Conservation (phyloP, 805 yeast genomes). For the Hanseniaspora osmophila region DNA sequence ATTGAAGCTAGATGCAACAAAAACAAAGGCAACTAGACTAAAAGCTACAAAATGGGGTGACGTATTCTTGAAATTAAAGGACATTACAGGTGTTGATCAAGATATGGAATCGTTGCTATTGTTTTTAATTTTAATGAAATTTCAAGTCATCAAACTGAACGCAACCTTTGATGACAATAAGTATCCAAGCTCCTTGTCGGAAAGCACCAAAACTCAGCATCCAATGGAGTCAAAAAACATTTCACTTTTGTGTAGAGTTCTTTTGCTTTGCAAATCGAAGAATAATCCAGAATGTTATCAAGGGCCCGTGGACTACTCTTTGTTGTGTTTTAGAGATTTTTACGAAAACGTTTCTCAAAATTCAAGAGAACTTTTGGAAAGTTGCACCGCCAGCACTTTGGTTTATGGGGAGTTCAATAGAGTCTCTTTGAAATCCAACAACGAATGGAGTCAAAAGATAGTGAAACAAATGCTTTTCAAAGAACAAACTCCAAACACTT, state of each 20-base stretch:
- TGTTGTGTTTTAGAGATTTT: constrained; percentile 55
- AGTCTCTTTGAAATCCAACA: constrained; percentile 25
- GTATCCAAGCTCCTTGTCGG: constrained; percentile 20
- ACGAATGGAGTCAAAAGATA: constrained; percentile 43
- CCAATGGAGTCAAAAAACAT: constrained; percentile 26
- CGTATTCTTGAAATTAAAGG: constrained; percentile 25
- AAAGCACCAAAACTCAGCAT: constrained; percentile 26
- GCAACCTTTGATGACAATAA: constrained; percentile 11
- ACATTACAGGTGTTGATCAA: constrained; percentile 18
- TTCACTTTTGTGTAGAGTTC: constrained; percentile 33
- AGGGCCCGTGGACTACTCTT: constrained; percentile 57
- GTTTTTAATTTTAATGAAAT: constrained; percentile 26
- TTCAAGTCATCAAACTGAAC: constrained; percentile 14
- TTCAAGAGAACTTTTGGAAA: constrained; percentile 41
- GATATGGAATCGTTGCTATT: constrained; percentile 33
- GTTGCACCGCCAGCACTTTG: constrained; percentile 35
- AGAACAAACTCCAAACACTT: constrained; percentile 39
- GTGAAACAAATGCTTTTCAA: constrained; percentile 49
- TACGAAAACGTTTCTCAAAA: constrained; percentile 37
- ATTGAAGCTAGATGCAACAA: constrained; percentile 20
- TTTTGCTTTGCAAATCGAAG: constrained; percentile 31
- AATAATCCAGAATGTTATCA: constrained; percentile 43
- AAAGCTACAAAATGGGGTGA: constrained; percentile 34
- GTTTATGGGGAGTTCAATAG: constrained; percentile 48
- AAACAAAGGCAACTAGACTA: constrained; percentile 23